A percentile compares a stretch with the other conserved stretches of the same genome.
phyloP scores from a whole-genome alignment of 768 basidiomycete genomes.

The Leucocoprinus birnbaumii region DNA sequence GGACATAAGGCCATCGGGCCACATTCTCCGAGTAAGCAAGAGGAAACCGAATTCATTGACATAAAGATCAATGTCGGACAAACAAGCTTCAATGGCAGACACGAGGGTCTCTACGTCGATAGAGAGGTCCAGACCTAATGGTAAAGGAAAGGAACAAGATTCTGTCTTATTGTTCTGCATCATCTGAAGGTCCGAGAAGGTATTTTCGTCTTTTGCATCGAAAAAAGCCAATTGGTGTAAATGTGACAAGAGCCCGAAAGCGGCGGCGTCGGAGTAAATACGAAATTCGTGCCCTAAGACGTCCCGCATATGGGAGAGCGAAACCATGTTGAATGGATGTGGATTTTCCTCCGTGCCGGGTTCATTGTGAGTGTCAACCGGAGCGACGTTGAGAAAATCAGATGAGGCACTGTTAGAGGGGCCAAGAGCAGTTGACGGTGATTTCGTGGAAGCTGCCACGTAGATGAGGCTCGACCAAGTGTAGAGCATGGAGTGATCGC shows the following conservation, averaged over 20 bases:
- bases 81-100: conserved; percentile 65
- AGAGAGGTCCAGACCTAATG: conserved; percentile 69
- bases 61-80: conserved; percentile 68
- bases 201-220: conserved; percentile 36
- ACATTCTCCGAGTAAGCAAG: conserved; percentile 64
- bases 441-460: conserved; percentile 55
- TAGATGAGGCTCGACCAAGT: conserved; percentile 67
- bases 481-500: conserved; percentile 54
- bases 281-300: conserved; percentile 58
- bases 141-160: conserved; percentile 62
- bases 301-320: conserved; percentile 58
- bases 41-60: conserved; percentile 74
- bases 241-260: conserved; percentile 53
- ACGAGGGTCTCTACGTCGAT: conserved; percentile 72
- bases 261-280: conserved; percentile 50
- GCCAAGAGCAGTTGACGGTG: conserved; percentile 25
- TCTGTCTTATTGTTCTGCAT: conserved; percentile 26
- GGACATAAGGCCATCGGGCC: conserved; percentile 72
- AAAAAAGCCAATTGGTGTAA: conserved; percentile 64
- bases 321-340: conserved; percentile 55
- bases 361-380: conserved; percentile 19
- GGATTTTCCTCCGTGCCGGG: conserved; percentile 19
- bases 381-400: conserved; percentile 45
- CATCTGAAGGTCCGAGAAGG: conserved; percentile 34
- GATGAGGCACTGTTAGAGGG: conserved; percentile 25